These are phyloP conservation scores for Tephrocybe rancida DNA, from an alignment of 768 basidiomycete species.

Conservation along the genomic window DNA sequence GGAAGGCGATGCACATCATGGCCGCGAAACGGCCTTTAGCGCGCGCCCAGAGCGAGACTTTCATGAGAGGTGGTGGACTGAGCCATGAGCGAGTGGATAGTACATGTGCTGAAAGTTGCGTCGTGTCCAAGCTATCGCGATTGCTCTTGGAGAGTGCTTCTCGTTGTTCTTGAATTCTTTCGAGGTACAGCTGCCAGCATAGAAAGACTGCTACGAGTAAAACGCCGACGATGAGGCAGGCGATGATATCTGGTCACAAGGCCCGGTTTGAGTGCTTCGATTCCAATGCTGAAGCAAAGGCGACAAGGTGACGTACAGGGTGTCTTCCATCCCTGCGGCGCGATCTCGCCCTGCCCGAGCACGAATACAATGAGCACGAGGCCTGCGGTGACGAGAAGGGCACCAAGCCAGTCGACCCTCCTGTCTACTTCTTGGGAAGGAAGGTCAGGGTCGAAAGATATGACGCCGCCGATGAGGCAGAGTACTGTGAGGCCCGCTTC, in stretches of 20 bases:
- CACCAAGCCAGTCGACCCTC: conserved; percentile 77
- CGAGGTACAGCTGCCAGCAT: conserved; percentile 63
- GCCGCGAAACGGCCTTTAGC: conserved; percentile 58
- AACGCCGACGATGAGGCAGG: conserved; percentile 60
- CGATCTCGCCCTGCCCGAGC: conserved; percentile 63
- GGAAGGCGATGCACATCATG: conserved; percentile 57
- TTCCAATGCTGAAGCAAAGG: background rate
- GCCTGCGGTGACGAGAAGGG: conserved; percentile 59
- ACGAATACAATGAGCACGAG: conserved; percentile 71
- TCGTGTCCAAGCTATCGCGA: background rate
- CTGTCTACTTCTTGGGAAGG: conserved; percentile 41
- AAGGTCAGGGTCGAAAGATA: conserved; percentile 65
- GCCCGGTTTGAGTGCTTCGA: background rate
- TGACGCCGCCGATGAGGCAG: conserved; percentile 51
- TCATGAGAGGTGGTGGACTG: conserved; percentile 63
- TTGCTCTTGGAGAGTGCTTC: background rate
- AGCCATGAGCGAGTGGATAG: conserved; percentile 15
- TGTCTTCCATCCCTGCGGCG: conserved; percentile 60
- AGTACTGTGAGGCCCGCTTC: conserved; percentile 57
- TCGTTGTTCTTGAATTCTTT: conserved; percentile 25
- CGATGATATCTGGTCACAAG: conserved; percentile 57
- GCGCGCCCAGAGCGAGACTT: conserved; percentile 59
- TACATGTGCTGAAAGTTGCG: background rate
- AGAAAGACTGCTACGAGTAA: conserved; percentile 55
- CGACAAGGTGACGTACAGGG: conserved; percentile 17